Evolutionary conservation across 1,139 yeast species (phyloP).

Genomic region (Torulaspora pretoriensis): DNA sequence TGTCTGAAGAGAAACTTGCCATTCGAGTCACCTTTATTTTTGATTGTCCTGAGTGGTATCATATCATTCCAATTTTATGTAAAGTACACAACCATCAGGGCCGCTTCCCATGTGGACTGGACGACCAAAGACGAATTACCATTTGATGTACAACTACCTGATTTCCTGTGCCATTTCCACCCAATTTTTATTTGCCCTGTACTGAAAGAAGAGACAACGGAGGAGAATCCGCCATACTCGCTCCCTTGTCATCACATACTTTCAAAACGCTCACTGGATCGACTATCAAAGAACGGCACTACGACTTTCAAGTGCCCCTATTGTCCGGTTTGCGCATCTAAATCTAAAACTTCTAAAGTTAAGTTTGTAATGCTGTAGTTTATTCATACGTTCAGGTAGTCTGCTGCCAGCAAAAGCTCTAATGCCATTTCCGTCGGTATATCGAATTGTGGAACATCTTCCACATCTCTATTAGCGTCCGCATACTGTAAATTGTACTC

Average conservation of each 20-base stretch:
- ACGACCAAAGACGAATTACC: constrained; percentile 55
- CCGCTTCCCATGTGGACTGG: constrained; percentile 50
- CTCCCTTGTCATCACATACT: constrained; percentile 63
- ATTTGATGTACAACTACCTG: constrained; percentile 54
- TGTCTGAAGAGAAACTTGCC: constrained; percentile 61
- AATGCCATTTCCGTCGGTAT: constrained; percentile 93
- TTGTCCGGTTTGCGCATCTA: constrained; percentile 48
- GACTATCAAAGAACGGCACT: constrained; percentile 38
- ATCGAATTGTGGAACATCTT: constrained; percentile 75
- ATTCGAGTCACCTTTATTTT: constrained; percentile 66
- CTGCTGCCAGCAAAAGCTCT: constrained; percentile 88
- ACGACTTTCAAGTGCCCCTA: constrained; percentile 61
- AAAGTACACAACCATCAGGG: constrained; percentile 51
- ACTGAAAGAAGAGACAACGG: constrained; percentile 73
- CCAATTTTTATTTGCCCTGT: constrained; percentile 91
- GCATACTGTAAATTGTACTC: constrained; percentile 70
- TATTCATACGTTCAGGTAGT: constrained; percentile 55
- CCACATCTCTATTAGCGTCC: constrained; percentile 47
- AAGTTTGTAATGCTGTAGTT: constrained; percentile 30
- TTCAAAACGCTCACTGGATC: constrained; percentile 48
- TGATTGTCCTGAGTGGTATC: constrained; percentile 64
- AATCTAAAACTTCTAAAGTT: constrained; percentile 30
- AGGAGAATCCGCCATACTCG: constrained; percentile 55
- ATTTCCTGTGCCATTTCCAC: constrained; percentile 53
- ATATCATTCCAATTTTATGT: constrained; percentile 68